Evolutionary conservation across 1,139 yeast species (phyloP), one percentile per base, ranked within the genome.

Genomic region (Trichomonascaceae sp.): DNA sequence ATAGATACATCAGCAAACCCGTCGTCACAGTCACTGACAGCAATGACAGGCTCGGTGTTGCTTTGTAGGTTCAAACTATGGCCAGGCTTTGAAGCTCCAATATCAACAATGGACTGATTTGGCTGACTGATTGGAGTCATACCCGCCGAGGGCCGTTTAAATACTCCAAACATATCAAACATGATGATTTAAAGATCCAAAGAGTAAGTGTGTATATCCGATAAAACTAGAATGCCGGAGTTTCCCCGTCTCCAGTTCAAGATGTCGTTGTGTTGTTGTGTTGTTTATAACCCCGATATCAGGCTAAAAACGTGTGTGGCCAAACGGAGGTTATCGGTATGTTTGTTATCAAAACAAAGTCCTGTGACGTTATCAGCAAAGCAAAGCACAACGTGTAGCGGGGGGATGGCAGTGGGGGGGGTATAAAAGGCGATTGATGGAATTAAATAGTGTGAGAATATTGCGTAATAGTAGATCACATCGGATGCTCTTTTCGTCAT

Each of bases 1-100:
- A 76, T 63, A 51, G 72, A 72, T 52, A 79, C 74, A 54, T 73
- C 74, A 41, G 79, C 70, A 59, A 76, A 78, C 46, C 72, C 80
- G 24, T 70, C 75, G 30, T 68, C 73, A 38, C 55, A 61, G 30
- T 61, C 66, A 51, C 57, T 55, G 47, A 53, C 48, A 20, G 52
- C 52, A 32, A 50, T 50, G 24, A 50, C 45, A n/a, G 50, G 20
- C 39, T 48, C 45, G 13, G 45, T 19, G 45, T 48, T 48, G 36
- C 43, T 20, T 9, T 22, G 32, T 22, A 48, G 50, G 30, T 48
- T 48, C 18, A 48, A 20, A 24, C 43, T 43, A 13, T 47, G 41
- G 46, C 20, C 50, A 9, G 22, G 18, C n/a, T 48, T 19, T 9
- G 43, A 19, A 15, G 45, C 24, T 24, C 38, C 43, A 2, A 49